Base-by-base conservation (phyloP, 2,329 filamentous ascomycete species). In the Cordyceps cateniannulata region DNA sequence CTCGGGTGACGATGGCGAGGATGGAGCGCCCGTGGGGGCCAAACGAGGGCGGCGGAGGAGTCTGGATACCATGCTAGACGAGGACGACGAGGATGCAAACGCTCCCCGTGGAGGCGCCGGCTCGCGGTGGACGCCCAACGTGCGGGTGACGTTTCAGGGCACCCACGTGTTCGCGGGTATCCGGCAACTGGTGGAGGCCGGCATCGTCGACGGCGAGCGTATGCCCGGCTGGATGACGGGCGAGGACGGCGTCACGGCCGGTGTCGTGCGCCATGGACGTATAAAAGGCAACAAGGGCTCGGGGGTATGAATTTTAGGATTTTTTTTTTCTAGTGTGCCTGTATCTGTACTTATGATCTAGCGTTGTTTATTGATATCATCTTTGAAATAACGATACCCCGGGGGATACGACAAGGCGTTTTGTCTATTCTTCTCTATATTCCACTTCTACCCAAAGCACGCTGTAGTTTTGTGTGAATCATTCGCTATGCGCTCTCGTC, bases 201-300 rank as follows among this genome's bases (percentile, higher is more conserved):
- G 90, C 0, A 80, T 90, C 55, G 77, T 96, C 27, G 85, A 96
- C 69, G 88, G 90, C 1, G 82, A 86, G 67, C 83, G 79, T 59
- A 93, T 96, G 88, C 91, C 92, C 0, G 89, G 89, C 0, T 96
- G 91, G 91, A 88, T 96, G 87, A 95, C 91, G 1, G 92, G 91
- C 2, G 91, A 96, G 68, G 89, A 91, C 49, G 89, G 87, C 0
- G 85, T 95, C 5, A 95, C 89, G 58, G 80, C 86, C 42, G 89
- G 90, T 0, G 81, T 85, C 29, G 85, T 96, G 4, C 81, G 80
- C 64, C 73, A 84, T 62, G 90, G 91, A 2, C 79, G 86, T 63
- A 85, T 92, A 67, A 75, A 76, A 48, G 84, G 82, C 1, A 75
- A 82, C 67, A 84, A 80, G 63, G 83, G 83, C 5, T 82, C 81